Percentiles rank a stretch among this genome's conserved stretches.
phyloP scores from a whole-genome alignment of 2,329 filamentous ascomycete species.

The Alternaria arborescens region DNA sequence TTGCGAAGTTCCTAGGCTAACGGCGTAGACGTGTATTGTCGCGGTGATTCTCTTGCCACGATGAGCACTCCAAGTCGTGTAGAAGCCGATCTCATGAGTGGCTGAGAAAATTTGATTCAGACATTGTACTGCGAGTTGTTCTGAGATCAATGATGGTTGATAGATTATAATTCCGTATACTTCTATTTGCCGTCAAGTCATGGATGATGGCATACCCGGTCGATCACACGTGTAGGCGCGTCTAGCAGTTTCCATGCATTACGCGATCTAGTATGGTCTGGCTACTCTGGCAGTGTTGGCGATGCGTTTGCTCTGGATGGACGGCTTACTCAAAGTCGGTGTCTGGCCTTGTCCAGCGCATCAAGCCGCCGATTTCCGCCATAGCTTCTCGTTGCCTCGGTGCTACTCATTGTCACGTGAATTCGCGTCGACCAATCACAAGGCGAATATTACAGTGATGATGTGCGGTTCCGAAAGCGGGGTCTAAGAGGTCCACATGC shows the following conservation, averaged over 20 bases:
- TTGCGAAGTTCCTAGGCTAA: neutral
- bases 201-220: conserved; percentile 4
- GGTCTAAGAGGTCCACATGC: conserved; percentile 23
- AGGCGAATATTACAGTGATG: neutral
- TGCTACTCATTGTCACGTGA: conserved; percentile 17
- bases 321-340: conserved; percentile 16
- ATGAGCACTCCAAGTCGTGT: neutral
- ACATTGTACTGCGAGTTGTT: neutral
- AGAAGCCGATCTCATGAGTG: neutral
- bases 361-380: conserved; percentile 15
- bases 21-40: neutral
- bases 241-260: conserved; percentile 5
- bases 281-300: conserved; percentile 6
- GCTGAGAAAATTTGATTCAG: neutral
- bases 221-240: conserved; percentile 1
- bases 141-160: neutral
- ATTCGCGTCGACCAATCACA: conserved; percentile 25
- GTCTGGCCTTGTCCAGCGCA: conserved; percentile 14
- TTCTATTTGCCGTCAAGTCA: conserved; percentile 1
- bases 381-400: conserved; percentile 14
- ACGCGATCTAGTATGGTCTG: conserved; percentile 6
- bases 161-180: neutral
- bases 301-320: conserved; percentile 3
- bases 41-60: neutral
- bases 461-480: conserved; percentile 29